Base-by-base conservation (phyloP, 2,329 filamentous ascomycete species). In the Calonectria fujianensis region DNA sequence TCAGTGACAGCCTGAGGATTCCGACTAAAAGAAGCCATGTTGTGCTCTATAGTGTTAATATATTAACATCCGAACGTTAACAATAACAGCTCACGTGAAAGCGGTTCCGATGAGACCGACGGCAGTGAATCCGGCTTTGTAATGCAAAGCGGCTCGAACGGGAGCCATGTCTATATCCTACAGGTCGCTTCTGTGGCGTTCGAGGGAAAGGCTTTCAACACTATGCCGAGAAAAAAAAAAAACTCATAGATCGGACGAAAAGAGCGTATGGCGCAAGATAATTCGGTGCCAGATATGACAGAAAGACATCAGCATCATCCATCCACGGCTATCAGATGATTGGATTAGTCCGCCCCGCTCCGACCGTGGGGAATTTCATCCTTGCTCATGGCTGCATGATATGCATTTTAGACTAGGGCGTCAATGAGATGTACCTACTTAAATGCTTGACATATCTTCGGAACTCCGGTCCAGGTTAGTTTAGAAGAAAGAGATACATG, bases 1-100 rank as follows among this genome's bases (percentile, higher is more conserved):
- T 39, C 39, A 73, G 69, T 13, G 75, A 73, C 24, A 75, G 41
- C 10, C 20, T 16, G 35, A 80, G 32, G 6, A 78, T 77, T 3
- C 71, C 48, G 50, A 70, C 50, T 4, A 79, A 41, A 10, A 75
- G 35, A n/a, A 75, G 20, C 20, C 35, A 41, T 35, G 41, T 52
- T 13, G 73, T 73, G 20, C 73, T 73, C 45, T 18, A 68, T 13
- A 16, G n/a, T 16, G 41, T 74, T 37, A 71, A 37, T 16, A 31
- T 4, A 31, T 27, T 14, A 37, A 18, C 4, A 14, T 16, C 14
- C 20, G 6, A 13, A 13, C 20, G 2, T 41, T 37, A 10, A n/a
- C 32, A 31, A 35, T 24, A 14, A 4, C 4, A 45, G 41, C 48
- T 37, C 63, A 74, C 72, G 20, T 50, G 41, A 74, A 45, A 13